A percentile compares a stretch with the other conserved stretches of the same genome.
Evolutionary conservation across 2,329 filamentous ascomycete species (phyloP).

Genomic region (Sclerotiophoma versabilis): DNA sequence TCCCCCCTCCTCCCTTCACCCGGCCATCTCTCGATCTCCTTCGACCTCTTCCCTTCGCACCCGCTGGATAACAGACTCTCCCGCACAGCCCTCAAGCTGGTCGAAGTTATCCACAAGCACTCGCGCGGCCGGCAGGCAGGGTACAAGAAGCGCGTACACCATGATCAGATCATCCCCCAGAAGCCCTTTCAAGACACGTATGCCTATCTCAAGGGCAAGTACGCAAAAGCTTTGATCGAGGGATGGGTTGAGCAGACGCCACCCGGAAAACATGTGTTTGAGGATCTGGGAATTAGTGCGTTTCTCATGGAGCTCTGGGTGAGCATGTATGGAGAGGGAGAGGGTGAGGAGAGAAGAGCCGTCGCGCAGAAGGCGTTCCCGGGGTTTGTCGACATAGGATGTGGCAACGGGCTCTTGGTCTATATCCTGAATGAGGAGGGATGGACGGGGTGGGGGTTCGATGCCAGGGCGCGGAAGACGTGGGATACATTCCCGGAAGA

Average conservation of each 20-base stretch:
- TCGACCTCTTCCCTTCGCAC: constrained; percentile 54
- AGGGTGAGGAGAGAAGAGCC: constrained; percentile 5
- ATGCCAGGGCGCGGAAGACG: constrained; percentile 83
- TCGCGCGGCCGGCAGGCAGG: constrained; percentile 69
- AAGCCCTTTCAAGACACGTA: constrained; percentile 83
- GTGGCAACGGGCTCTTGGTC: constrained; percentile 90
- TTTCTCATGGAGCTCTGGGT: constrained; percentile 93
- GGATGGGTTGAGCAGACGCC: constrained; percentile 88
- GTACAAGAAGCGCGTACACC: constrained; percentile 82
- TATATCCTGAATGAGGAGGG: constrained; percentile 82
- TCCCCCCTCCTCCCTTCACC: constrained; percentile 34
- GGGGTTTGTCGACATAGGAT: constrained; percentile 95
- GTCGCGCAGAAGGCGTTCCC: constrained; percentile 63
- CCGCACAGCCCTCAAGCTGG: constrained; percentile 72
- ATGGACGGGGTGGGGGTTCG: constrained; percentile 87
- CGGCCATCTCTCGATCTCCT: constrained; percentile 60
- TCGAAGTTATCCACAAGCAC: constrained; percentile 76
- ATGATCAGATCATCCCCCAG: constrained; percentile 82
- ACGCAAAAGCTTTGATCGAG: constrained; percentile 74
- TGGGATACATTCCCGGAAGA: constrained; percentile 74
- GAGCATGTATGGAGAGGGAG: constrained; percentile 71
- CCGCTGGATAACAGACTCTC: constrained; percentile 61
- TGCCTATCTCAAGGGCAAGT: constrained; percentile 76
- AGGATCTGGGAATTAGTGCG: constrained; percentile 88
- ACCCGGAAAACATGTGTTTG: constrained; percentile 91